These are phyloP conservation scores for Solanum hybrid DNA, from an alignment of 305 asterid genomes.

Conservation along the genomic window DNA sequence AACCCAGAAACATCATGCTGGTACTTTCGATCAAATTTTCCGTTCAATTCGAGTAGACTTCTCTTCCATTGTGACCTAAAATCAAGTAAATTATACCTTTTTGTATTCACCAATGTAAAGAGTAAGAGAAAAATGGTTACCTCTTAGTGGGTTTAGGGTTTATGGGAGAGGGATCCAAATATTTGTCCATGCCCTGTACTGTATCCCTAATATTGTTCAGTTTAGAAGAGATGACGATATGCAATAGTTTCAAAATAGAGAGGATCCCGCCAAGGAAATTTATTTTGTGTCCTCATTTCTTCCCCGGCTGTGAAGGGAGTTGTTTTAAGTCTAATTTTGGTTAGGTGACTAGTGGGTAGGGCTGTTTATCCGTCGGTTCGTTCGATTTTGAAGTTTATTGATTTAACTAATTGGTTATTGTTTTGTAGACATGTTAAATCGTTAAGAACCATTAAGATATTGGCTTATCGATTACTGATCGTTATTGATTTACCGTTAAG, in stretches of 20 bases:
- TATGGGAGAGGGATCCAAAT: conserved; percentile 27
- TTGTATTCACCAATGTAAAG: background rate
- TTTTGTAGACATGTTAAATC: no score
- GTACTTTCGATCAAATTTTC: conserved; percentile 43
- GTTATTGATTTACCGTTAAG: no score
- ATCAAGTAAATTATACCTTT: background rate
- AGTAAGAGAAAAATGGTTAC: conserved; percentile 6
- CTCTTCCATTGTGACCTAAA: conserved; percentile 64
- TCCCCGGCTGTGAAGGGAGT: background rate
- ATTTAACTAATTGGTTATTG: no score
- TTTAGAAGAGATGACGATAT: background rate
- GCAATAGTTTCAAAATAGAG: background rate
- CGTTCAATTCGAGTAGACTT: conserved; percentile 52
- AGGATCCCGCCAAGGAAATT: background rate
- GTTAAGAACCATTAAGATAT: no score
- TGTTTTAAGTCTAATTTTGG: background rate
- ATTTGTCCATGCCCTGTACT: conserved; percentile 35
- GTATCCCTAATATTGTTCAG: background rate
- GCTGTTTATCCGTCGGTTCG: no score
- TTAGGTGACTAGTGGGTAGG: background rate
- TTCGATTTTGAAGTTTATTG: no score
- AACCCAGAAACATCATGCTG: conserved; percentile 48
- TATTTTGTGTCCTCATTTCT: background rate
- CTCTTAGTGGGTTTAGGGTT: conserved; percentile 30
- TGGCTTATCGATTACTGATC: no score